Conservation (phyloP, 148 eudicot species). For the Drosera capensis region DNA sequence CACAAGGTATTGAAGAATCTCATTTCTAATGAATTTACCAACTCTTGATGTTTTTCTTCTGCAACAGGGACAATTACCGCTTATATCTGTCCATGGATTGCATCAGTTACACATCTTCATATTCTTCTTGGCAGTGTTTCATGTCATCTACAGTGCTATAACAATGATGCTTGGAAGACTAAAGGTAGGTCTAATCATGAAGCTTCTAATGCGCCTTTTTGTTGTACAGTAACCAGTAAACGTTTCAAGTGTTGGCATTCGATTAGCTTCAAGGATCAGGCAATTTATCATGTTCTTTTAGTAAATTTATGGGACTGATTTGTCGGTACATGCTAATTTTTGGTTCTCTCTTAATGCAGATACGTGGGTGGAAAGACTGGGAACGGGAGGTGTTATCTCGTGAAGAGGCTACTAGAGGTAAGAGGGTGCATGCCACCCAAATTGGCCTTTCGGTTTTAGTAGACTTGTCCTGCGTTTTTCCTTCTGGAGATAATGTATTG, state of each 20-base stretch:
- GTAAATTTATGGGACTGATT: not conserved
- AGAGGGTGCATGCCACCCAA: not conserved
- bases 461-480: too few relatives aligned
- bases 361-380: conserved; percentile 86
- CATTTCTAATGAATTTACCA: not conserved
- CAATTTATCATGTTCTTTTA: not conserved
- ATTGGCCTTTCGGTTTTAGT: not conserved
- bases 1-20: not conserved
- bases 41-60: conserved; percentile 1
- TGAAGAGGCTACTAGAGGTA: conserved; percentile 2
- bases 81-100: conserved; percentile 54
- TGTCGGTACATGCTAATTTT: not conserved
- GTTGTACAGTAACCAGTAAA: not conserved
- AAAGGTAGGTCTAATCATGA: conserved; percentile 57
- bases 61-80: conserved; percentile 50
- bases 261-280: too few relatives aligned
- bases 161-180: conserved; percentile 84
- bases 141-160: conserved; percentile 53
- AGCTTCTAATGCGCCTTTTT: not conserved
- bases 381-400: conserved; percentile 23
- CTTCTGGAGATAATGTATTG: not conserved
- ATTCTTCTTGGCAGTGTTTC: conserved; percentile 89
- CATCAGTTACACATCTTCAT: conserved; percentile 93
- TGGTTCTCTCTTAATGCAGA: conserved; percentile 22
- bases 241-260: too few relatives aligned